These are phyloP conservation scores for Auriscalpium orientale DNA, from an alignment of 768 basidiomycete genomes.

Conservation along the genomic window DNA sequence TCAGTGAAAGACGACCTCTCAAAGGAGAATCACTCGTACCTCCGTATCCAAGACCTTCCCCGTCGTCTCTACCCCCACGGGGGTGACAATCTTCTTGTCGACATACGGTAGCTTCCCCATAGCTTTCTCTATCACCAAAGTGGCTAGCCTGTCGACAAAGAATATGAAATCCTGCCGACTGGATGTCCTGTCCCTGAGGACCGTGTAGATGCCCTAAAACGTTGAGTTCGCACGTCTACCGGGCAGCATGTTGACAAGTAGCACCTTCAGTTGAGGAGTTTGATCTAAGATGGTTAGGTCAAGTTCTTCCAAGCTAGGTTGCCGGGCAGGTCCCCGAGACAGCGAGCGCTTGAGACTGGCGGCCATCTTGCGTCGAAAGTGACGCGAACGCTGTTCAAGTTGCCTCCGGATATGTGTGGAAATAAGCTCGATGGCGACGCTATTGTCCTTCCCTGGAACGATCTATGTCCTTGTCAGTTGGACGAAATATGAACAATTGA, in stretches of 20 bases:
- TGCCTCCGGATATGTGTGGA: conserved; percentile 84
- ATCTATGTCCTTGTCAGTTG: conserved; percentile 44
- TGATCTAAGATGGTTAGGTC: conserved; percentile 61
- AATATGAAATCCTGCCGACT: conserved; percentile 85
- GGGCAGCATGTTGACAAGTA: conserved; percentile 2
- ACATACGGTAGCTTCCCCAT: conserved; percentile 74
- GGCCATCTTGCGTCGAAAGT: conserved; percentile 71
- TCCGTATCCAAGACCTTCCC: conserved; percentile 61
- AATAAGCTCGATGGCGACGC: conserved; percentile 88
- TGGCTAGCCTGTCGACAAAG: conserved; percentile 82
- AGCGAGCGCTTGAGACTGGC: conserved; percentile 16
- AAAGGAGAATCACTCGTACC: conserved; percentile 28
- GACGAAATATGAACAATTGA: too few relatives aligned
- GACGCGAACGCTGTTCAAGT: conserved; percentile 67
- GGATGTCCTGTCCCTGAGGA: conserved; percentile 67
- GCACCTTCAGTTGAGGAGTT: conserved; percentile 74
- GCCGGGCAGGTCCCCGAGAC: conserved; percentile 13
- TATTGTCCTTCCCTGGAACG: conserved; percentile 88
- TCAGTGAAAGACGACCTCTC: background rate
- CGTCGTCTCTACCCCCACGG: conserved; percentile 42
- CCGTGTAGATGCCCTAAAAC: conserved; percentile 80
- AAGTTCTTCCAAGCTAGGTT: conserved; percentile 32
- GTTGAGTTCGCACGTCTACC: background rate
- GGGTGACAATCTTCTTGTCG: conserved; percentile 56
- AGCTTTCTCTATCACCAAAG: conserved; percentile 77